Evolutionary conservation across 495 filamentous ascomycete species (phyloP).

Genomic region (Evernia prunastri): DNA sequence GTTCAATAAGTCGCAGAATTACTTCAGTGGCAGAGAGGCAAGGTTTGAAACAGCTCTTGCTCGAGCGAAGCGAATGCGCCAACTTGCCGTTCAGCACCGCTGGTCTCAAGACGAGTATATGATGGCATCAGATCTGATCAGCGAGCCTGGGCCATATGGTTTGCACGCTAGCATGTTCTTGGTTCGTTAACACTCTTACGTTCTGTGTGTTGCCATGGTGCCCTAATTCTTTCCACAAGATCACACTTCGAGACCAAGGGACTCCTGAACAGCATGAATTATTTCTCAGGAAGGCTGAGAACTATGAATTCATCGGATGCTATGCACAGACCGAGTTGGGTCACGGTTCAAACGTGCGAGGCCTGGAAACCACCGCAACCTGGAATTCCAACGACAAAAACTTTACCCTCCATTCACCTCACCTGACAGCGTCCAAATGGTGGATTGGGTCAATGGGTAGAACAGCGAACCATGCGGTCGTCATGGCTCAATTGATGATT

Average conservation of each 20-base stretch:
- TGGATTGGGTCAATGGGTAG: constrained; percentile 70
- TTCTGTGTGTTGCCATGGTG: not conserved
- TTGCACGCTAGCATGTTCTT: constrained; percentile 64
- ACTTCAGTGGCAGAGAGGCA: constrained; percentile 57
- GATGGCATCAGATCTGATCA: constrained; percentile 54
- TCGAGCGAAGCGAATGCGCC: constrained; percentile 57
- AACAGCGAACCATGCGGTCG: constrained; percentile 67
- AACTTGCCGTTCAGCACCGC: constrained; percentile 52
- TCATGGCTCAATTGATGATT: constrained; percentile 66
- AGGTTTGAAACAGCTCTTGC: constrained; percentile 56
- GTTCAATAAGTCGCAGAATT: constrained; percentile 65
- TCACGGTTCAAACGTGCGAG: constrained; percentile 68
- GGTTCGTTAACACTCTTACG: constrained; percentile 31
- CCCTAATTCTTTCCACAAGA: constrained; percentile 30
- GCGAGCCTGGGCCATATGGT: constrained; percentile 61
- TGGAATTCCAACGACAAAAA: constrained; percentile 62
- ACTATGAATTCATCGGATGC: constrained; percentile 64
- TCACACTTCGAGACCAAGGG: constrained; percentile 62
- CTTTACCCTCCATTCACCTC: constrained; percentile 62
- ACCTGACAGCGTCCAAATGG: constrained; percentile 66
- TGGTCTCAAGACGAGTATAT: constrained; percentile 59
- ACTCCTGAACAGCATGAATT: constrained; percentile 62
- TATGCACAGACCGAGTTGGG: constrained; percentile 74
- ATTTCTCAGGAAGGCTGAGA: constrained; percentile 56
- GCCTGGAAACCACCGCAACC: constrained; percentile 65